These are phyloP conservation scores for Galerina marginata DNA, from an alignment of 768 basidiomycete genomes.

Conservation along the genomic window DNA sequence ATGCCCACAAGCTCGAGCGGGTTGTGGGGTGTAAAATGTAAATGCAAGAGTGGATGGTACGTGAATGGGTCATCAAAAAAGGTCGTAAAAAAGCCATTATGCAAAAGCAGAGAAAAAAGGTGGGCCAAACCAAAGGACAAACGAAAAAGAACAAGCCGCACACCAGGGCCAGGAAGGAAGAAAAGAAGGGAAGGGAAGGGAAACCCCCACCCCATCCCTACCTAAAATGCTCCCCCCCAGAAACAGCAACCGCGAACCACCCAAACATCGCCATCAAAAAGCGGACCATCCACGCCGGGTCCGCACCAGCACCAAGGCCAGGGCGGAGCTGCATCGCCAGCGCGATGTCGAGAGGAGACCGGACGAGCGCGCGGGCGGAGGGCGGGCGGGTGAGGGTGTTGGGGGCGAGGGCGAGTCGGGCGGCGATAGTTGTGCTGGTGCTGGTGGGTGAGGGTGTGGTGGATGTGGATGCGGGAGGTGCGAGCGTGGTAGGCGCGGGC, in stretches of 20 bases:
- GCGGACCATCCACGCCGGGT: slow-evolving; percentile 80
- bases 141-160: no score
- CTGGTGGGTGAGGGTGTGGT: slow-evolving; percentile 9
- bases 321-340: slow-evolving; percentile 81
- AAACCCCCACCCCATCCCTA: neutral
- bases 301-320: slow-evolving; percentile 71
- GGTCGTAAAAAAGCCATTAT: slow-evolving; percentile 11
- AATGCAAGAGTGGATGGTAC: no score
- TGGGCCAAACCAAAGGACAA: no score
- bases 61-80: slow-evolving; percentile 2
- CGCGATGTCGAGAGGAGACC: slow-evolving; percentile 65
- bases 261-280: slow-evolving; percentile 83
- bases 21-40: no score
- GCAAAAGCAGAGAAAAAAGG: no score
- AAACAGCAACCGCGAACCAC: slow-evolving; percentile 70
- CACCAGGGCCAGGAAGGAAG: neutral
- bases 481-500: no score
- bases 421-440: slow-evolving; percentile 11
- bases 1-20: neutral
- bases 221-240: slow-evolving; percentile 36
- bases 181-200: neutral
- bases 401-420: slow-evolving; percentile 10
- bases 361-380: slow-evolving; percentile 29
- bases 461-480: no score
- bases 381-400: slow-evolving; percentile 12